Base-by-base conservation (phyloP, 2,329 filamentous ascomycete genomes). In the Fusarium sp. region DNA sequence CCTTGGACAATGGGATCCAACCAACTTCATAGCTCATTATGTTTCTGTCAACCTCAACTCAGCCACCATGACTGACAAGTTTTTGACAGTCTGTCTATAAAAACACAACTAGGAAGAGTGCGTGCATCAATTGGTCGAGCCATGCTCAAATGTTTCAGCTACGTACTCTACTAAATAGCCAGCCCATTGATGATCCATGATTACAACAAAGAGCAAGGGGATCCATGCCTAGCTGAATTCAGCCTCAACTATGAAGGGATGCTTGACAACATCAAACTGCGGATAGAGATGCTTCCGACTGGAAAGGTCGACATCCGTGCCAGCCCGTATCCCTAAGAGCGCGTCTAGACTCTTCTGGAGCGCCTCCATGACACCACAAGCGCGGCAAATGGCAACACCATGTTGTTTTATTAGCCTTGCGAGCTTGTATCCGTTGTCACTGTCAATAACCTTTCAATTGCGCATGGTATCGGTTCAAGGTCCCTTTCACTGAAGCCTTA, bases 331-430 rank as follows among this genome's bases (percentile, higher is more conserved):
- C 53, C 47, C 15, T 32, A 39, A 54, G 29, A 59, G 38, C 53
- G 62, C 53, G 43, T 55, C 61, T 52, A 37, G 61, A 63, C 61
- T 63, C 57, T 55, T 65, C 61, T 65, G 36, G 61, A 31, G 47
- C 53, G 48, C 55, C 57, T 53, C 57, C 61, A 62, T 65, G 43
- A 47, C 53, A 59, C 58, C 57, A 63, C 49, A 38, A 36, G 29
- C 49, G 49, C 61, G 57, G 57, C 43, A 63, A 59, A 55, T 51
- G 48, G 57, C 61, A 65, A 48, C 61, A 65, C 61, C 46, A 57
- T 35, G 35, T 63, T 64, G 19, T 21, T 42, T 36, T 31, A 38
- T 55, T 57, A 33, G 25, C 25, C 46, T 50, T 29, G 27, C 43
- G 41, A 61, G 35, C 42, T 38, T 61, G 13, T 36, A 14, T 15